Evolutionary conservation across 2,329 filamentous ascomycete genomes (phyloP).

Genomic region (Botrytis fragariae): DNA sequence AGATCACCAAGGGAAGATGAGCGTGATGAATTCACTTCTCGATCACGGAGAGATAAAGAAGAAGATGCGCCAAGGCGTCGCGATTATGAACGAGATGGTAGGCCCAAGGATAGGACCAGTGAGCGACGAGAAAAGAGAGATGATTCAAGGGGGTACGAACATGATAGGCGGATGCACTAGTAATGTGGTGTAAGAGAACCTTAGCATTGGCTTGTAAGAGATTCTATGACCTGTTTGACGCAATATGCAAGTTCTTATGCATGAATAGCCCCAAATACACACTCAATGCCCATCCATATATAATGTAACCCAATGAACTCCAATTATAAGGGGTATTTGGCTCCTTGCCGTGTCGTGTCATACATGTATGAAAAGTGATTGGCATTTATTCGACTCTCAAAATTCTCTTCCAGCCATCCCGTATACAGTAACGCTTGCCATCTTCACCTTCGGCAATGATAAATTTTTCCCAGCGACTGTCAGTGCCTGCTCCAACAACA

Average conservation of each 20-base stretch:
- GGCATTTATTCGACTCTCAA: constrained; percentile 43
- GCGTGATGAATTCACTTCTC: constrained; percentile 6
- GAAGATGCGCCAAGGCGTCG: constrained; percentile 20
- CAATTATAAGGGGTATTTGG: constrained; percentile 10
- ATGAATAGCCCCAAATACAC: neutral
- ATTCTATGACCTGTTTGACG: neutral
- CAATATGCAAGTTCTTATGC: constrained; percentile 7
- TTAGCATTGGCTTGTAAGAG: neutral
- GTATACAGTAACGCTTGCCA: constrained; percentile 62
- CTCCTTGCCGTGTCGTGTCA: neutral
- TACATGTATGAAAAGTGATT: constrained; percentile 1
- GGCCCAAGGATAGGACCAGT: neutral
- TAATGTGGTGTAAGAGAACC: constrained; percentile 5
- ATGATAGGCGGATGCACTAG: constrained; percentile 22
- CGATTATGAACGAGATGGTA: constrained; percentile 5
- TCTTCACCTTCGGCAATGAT: constrained; percentile 65
- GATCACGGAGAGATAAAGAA: constrained; percentile 22
- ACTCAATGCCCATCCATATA: neutral
- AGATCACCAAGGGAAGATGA: constrained; percentile 14
- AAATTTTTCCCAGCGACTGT: constrained; percentile 88
- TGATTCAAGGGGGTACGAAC: constrained; percentile 21
- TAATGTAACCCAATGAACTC: constrained; percentile 8
- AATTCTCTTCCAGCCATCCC: constrained; percentile 83
- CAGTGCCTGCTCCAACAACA: constrained; percentile 74
- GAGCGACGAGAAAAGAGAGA: constrained; percentile 22